These are phyloP conservation scores for Septoria linicola DNA, from an alignment of 2,329 filamentous ascomycete genomes.

Conservation along the genomic window DNA sequence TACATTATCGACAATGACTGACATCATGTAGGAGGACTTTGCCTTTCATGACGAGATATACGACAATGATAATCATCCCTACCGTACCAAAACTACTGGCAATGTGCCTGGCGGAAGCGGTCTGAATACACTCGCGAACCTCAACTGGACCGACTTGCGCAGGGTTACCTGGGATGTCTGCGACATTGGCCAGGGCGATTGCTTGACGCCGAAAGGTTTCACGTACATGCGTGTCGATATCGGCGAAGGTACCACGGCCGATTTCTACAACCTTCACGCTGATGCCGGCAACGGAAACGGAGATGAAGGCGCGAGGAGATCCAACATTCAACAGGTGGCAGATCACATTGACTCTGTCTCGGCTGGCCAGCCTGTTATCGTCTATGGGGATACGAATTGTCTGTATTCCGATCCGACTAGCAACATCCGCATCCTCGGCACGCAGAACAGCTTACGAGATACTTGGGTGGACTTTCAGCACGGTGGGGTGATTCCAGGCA, in stretches of 20 bases:
- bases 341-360: slow-evolving; percentile 58
- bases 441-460: slow-evolving; percentile 56
- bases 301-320: slow-evolving; percentile 57
- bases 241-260: slow-evolving; percentile 56
- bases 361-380: slow-evolving; percentile 59
- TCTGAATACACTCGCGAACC: slow-evolving; percentile 63
- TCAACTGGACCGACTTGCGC: slow-evolving; percentile 55
- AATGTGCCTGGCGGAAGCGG: slow-evolving; percentile 63
- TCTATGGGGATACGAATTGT: slow-evolving; percentile 66
- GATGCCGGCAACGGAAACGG: slow-evolving; percentile 58
- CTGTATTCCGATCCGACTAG: slow-evolving; percentile 60
- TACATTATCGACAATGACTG: no score
- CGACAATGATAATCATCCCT: slow-evolving; percentile 57
- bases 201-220: slow-evolving; percentile 68
- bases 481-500: neutral
- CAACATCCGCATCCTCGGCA: slow-evolving; percentile 53
- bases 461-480: slow-evolving; percentile 56
- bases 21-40: slow-evolving; percentile 54
- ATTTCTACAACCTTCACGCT: slow-evolving; percentile 66
- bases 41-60: slow-evolving; percentile 67
- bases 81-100: slow-evolving; percentile 64
- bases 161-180: slow-evolving; percentile 62
- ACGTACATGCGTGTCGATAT: slow-evolving; percentile 63
- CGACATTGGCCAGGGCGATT: slow-evolving; percentile 58
- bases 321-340: slow-evolving; percentile 61